Evolutionary conservation across 2,329 filamentous ascomycete genomes (phyloP).

Genomic region (Cercospora zeina): DNA sequence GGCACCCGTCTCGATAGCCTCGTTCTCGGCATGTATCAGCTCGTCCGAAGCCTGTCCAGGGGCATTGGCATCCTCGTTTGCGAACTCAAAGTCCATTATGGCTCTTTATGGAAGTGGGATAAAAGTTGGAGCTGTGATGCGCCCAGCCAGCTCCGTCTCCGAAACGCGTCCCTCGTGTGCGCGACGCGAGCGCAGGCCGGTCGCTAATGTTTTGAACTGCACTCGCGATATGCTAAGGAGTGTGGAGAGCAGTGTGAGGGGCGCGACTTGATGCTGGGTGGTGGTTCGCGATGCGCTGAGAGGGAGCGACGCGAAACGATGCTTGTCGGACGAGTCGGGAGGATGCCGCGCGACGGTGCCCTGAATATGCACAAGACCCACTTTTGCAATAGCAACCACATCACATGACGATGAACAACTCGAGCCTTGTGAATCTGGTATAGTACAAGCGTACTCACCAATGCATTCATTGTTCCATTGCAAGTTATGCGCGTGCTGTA

Average conservation of each 20-base stretch:
- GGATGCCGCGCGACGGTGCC: conserved; percentile 2
- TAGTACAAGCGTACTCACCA: not conserved
- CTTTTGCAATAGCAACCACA: not conserved
- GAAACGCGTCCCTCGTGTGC: not conserved
- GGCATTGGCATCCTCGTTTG: conserved; percentile 37
- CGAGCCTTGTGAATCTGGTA: no score
- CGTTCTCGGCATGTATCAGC: conserved; percentile 41
- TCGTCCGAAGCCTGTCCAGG: conserved; percentile 41
- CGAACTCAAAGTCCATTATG: conserved; percentile 33
- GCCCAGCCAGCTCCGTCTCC: conserved; percentile 5
- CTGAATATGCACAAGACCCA: not conserved
- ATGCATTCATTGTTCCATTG: not conserved
- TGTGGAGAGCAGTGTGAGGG: not conserved
- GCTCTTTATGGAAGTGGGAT: not conserved
- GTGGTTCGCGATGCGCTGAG: conserved; percentile 4
- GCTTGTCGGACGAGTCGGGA: conserved; percentile 6
- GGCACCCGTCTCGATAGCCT: conserved; percentile 33
- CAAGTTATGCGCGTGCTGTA: not conserved
- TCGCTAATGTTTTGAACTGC: not conserved
- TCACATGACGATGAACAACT: no score
- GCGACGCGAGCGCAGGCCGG: not conserved
- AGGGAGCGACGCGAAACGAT: conserved; percentile 8
- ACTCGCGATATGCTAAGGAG: not conserved
- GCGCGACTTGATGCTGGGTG: not conserved
- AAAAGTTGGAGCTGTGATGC: conserved; percentile 6